A percentile compares a stretch with the other conserved stretches of the same genome.
These are phyloP conservation scores for Trichoderma harzianum DNA, from an alignment of 2,329 filamentous ascomycete species.

Conservation along the genomic window DNA sequence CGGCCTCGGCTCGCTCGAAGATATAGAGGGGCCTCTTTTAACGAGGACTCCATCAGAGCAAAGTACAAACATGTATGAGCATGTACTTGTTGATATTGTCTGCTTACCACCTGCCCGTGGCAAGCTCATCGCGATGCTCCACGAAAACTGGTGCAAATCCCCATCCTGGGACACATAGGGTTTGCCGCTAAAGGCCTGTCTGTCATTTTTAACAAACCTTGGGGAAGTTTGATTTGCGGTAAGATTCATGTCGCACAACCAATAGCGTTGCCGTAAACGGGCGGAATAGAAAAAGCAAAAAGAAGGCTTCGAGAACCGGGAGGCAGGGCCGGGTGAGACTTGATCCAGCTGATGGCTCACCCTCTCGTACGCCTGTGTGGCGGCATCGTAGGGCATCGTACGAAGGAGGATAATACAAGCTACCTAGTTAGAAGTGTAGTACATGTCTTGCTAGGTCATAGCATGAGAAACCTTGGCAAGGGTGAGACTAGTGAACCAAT, in stretches of 20 bases:
- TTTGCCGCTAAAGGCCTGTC: conserved; percentile 1
- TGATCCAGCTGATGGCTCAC: neutral
- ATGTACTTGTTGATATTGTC: conserved; percentile 9
- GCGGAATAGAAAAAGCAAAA: neutral
- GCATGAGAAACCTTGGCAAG: neutral
- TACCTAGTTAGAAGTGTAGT: neutral
- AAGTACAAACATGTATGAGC: conserved; percentile 5
- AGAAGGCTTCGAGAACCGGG: conserved; percentile 15
- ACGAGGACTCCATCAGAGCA: conserved; percentile 4
- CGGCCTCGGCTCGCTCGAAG: conserved; percentile 4
- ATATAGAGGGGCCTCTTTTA: neutral
- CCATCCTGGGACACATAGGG: neutral
- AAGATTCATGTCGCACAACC: neutral
- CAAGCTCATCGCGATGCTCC: neutral
- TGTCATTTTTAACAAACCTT: conserved; percentile 10
- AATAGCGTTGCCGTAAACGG: neutral
- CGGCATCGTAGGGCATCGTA: conserved; percentile 9
- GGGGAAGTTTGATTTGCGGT: conserved; percentile 7
- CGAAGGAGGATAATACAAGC: neutral
- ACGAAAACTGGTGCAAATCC: neutral
- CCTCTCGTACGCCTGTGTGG: neutral
- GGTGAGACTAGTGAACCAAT: conserved; percentile 2
- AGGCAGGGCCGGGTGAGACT: conserved; percentile 1
- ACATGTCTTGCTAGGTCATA: neutral
- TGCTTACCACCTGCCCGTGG: conserved; percentile 10